These are phyloP conservation scores for Jackrogersella minutella DNA, from an alignment of 495 filamentous ascomycete species.

Conservation along the genomic window DNA sequence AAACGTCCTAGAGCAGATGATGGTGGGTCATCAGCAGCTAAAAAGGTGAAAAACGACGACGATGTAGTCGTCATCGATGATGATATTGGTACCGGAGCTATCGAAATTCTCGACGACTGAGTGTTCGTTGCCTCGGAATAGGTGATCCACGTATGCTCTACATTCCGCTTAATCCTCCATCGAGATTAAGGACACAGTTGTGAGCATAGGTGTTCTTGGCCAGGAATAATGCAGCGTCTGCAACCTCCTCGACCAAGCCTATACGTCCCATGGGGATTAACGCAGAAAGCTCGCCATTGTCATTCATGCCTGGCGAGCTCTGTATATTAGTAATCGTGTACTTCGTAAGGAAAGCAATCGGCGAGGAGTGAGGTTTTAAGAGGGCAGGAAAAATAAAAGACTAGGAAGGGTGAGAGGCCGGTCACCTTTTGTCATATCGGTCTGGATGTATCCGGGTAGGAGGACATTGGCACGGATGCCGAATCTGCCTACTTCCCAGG, in stretches of 20 bases:
- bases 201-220: slow-evolving; percentile 81
- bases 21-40: slow-evolving; percentile 39
- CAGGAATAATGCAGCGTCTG: slow-evolving; percentile 82
- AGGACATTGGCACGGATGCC: slow-evolving; percentile 79
- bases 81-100: slow-evolving; percentile 67
- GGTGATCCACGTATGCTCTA: slow-evolving; percentile 39
- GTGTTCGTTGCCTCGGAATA: not conserved
- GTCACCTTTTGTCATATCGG: slow-evolving; percentile 76
- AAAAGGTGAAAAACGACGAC: slow-evolving; percentile 55
- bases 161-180: slow-evolving; percentile 79
- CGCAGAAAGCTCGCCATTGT: slow-evolving; percentile 40
- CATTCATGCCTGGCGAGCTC: slow-evolving; percentile 39
- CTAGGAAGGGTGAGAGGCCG: slow-evolving; percentile 27
- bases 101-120: slow-evolving; percentile 76
- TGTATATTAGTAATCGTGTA: slow-evolving; percentile 46
- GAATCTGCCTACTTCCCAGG: slow-evolving; percentile 65
- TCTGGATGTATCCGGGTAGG: slow-evolving; percentile 83
- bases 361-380: slow-evolving; percentile 6
- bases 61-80: slow-evolving; percentile 62
- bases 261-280: slow-evolving; percentile 74
- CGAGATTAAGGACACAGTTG: slow-evolving; percentile 85
- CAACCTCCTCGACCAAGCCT: slow-evolving; percentile 73
- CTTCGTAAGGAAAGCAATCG: slow-evolving; percentile 8
- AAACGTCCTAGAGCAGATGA: slow-evolving; percentile 52
- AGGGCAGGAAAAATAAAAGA: slow-evolving; percentile 14